Base-by-base conservation (phyloP, 2,329 filamentous ascomycete species). In the Botrytis squamosa region DNA sequence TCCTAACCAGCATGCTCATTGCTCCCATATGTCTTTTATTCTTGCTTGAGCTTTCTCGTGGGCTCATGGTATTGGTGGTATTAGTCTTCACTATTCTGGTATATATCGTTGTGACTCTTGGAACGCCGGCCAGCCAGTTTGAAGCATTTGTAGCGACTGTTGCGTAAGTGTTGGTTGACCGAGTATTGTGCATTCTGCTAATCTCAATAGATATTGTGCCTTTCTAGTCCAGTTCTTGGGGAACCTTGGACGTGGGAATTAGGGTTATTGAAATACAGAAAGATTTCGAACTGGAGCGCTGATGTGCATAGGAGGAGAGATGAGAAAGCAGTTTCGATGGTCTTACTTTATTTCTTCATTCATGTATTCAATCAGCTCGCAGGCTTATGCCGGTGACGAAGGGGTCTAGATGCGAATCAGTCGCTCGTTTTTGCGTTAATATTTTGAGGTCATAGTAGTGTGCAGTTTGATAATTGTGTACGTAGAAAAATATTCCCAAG, bases 71-170 rank as follows among this genome's bases (percentile, higher is more conserved):
- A 14, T 22, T 62, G 33, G 33, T 62, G 10, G 59, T 62, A 25
- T 38, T 62, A 3, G 22, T 62, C 33, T 62, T 62, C 59, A 62
- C 59, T 25, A 38, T 62, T 38, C 9, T 62, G 20, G 20, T n/a
- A 12, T 64, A 64, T 44, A 29, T 63, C 14, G 40, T 29, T 38
- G 40, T 64, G 7, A 40, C 60, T 38, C 25, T 44, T 22, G 62
- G 62, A 18, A 44, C 62, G 8, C 14, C 62, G 38, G 62, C 62
- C 62, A 64, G 25, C 25, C 62, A 64, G 25, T 64, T 64, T n/a
- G 62, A 64, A 64, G 38, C 62, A 44, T 64, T 64, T 44, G 38
- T 44, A 20, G 62, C 62, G 14, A 64, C 38, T 20, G 62, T 64
- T 20, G 62, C 62, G 62, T 64, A 64, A 12, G 25, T 44, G 10